Percentiles rank a stretch among this genome's conserved stretches.
These are phyloP conservation scores for Sordaria brevicollis DNA, from an alignment of 495 filamentous ascomycete species.

Conservation along the genomic window DNA sequence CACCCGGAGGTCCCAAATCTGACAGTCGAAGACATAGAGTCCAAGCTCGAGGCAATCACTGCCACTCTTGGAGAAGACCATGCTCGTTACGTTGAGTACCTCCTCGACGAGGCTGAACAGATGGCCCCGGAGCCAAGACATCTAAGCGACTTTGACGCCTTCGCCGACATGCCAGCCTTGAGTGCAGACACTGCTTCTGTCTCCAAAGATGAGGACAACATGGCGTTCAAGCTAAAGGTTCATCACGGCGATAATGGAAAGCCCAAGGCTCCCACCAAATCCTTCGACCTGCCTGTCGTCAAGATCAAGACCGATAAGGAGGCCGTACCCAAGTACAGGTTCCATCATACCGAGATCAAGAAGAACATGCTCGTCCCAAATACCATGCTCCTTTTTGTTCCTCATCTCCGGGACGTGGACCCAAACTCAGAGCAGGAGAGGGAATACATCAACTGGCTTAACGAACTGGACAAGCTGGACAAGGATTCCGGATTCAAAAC, in stretches of 20 bases:
- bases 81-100: conserved; percentile 24
- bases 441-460: conserved; percentile 35
- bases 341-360: conserved; percentile 40
- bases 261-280: conserved; percentile 28
- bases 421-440: conserved; percentile 29
- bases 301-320: conserved; percentile 31
- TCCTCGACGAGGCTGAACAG: conserved; percentile 30
- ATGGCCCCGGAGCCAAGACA: conserved; percentile 24
- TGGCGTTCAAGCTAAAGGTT: conserved; percentile 33
- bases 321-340: conserved; percentile 31
- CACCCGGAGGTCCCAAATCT: conserved; percentile 27
- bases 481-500: conserved; percentile 38
- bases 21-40: conserved; percentile 26
- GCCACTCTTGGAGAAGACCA: conserved; percentile 26
- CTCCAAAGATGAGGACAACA: conserved; percentile 8
- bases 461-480: conserved; percentile 38
- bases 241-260: conserved; percentile 22
- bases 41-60: conserved; percentile 16
- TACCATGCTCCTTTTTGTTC: conserved; percentile 38
- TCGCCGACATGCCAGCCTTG: conserved; percentile 26
- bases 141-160: conserved; percentile 26
- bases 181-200: conserved; percentile 8
- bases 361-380: conserved; percentile 39
- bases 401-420: conserved; percentile 37
- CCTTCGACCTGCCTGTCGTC: conserved; percentile 19